phyloP scores from a whole-genome alignment of 768 basidiomycete genomes.

The Filobasidium floriforme region DNA sequence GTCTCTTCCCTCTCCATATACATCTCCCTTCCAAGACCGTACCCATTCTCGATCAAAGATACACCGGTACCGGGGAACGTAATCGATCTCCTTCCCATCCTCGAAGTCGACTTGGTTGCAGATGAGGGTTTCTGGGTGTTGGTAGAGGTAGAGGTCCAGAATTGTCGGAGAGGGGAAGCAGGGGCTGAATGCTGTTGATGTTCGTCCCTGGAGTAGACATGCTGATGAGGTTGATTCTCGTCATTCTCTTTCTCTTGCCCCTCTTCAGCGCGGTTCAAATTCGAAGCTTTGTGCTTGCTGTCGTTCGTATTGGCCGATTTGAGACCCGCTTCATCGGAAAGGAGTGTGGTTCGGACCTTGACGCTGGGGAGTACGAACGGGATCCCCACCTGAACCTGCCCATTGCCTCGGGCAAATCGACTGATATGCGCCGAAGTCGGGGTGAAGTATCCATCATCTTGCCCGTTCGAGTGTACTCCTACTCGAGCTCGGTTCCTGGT shows the following conservation, averaged over 20 bases:
- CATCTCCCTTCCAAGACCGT: neutral
- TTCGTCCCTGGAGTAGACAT: no score
- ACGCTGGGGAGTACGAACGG: neutral
- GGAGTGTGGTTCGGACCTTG: neutral
- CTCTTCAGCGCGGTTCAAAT: no score
- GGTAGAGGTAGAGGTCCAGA: no score
- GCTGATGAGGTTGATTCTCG: no score
- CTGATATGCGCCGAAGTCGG: constrained; percentile 9
- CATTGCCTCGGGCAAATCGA: neutral
- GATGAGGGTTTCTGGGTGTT: no score
- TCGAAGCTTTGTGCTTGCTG: no score
- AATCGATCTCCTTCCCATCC: neutral
- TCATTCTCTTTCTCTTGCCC: no score
- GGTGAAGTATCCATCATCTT: neutral
- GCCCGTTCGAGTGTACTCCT: neutral
- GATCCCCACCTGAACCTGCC: neutral
- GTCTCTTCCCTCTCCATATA: no score
- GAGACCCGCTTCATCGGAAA: neutral
- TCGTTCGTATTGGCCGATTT: neutral
- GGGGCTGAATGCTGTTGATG: neutral
- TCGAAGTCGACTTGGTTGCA: neutral
- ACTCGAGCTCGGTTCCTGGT: neutral
- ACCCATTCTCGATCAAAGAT: no score
- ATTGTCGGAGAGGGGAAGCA: no score
- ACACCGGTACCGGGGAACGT: neutral